Base-by-base conservation (phyloP, 768 basidiomycete species). In the Dioszegia aurantiaca region DNA sequence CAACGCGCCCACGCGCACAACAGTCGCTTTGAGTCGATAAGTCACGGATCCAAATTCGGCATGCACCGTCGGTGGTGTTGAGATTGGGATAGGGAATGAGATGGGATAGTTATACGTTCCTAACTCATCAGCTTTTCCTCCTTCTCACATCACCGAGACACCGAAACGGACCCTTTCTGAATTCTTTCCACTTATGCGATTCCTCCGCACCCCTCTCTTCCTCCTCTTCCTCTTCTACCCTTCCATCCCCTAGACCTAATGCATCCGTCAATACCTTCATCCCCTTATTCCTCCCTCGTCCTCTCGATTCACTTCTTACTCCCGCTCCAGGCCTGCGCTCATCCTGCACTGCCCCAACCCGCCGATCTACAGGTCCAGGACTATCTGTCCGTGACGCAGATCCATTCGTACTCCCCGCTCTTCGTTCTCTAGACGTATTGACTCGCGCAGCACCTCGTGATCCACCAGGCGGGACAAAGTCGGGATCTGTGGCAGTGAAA, bases 81-180 rank as follows among this genome's bases (percentile, higher is more conserved):
- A 82, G 4, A 84, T 80, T 0, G 94, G 90, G 55, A 99, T 85
- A 17, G 85, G 81, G 74, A 97, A 92, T 14, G 88, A 88, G 68
- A 99, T 88, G 2, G 94, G 94, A 77, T 90, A 98, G 17, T 87
- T 90, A 74, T 98, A 97, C 4, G 85, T 87, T 19, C 92, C 92
- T 89, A 33, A 9, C 14, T 14, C 39, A 24, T 23, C 11, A 55
- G 36, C 23, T n/a, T 55, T 44, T 30, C n/a, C 8, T n/a, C 26
- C 9, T 21, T 12, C 23, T 19, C 30, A 23, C 16, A 28, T 19
- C 16, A 27, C 1, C 26, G 17, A 3, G 8, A 43, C 30, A 23
- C 43, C 1, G n/a, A 19, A 4, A 75, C 80, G 37, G 54, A 87
- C 91, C 92, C 79, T 87, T 85, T 67, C 86, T 84, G 75, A 94